These are phyloP conservation scores for Aspergillus indologenus DNA, from an alignment of 495 filamentous ascomycete genomes.

Conservation along the genomic window DNA sequence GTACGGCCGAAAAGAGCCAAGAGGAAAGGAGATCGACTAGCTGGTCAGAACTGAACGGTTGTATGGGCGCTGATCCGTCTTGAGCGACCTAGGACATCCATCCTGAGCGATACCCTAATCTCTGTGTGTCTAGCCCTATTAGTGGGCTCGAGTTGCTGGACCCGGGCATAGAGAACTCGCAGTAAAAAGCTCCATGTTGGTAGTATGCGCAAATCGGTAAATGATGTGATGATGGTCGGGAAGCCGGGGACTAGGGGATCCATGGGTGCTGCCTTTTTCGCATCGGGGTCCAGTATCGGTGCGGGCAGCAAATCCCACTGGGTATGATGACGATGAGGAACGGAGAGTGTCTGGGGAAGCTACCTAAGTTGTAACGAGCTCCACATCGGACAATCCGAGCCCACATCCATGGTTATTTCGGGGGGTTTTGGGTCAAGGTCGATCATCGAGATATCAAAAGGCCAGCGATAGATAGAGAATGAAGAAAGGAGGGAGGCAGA, in stretches of 20 bases:
- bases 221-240: background rate
- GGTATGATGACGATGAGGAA: background rate
- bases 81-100: background rate
- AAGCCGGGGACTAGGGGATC: background rate
- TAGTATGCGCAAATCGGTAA: background rate
- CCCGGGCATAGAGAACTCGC: background rate
- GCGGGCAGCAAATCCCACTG: background rate
- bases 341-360: background rate
- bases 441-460: background rate
- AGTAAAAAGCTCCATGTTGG: background rate
- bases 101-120: background rate
- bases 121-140: background rate
- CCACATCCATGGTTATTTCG: background rate
- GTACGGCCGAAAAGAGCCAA: background rate
- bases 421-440: background rate
- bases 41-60: background rate
- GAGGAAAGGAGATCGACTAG: background rate
- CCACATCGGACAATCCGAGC: background rate
- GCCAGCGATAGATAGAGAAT: background rate
- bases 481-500: background rate
- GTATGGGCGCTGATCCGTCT: background rate
- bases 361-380: background rate
- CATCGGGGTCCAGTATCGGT: background rate
- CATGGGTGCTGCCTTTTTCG: background rate
- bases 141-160: background rate